A percentile compares a stretch with the other conserved stretches of the same genome.
phyloP scores from a whole-genome alignment of 2,329 filamentous ascomycete species.

The Penicillium sp. region DNA sequence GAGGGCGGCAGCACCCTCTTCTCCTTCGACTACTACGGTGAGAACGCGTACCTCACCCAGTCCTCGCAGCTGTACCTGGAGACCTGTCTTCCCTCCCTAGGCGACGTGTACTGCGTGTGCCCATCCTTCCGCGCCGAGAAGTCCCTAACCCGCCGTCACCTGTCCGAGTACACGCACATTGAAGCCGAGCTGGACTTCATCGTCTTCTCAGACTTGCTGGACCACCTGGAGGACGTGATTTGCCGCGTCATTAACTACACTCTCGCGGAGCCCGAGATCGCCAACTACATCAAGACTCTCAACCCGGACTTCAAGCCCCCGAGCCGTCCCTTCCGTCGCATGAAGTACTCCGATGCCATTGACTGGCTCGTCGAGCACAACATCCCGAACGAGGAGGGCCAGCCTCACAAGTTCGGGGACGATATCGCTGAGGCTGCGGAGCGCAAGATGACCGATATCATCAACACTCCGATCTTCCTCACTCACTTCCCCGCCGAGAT shows the following conservation, averaged over 20 bases:
- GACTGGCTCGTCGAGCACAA: slow-evolving; percentile 88
- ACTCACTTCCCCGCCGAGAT: slow-evolving; percentile 97
- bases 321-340: slow-evolving; percentile 82
- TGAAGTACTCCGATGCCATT: slow-evolving; percentile 93
- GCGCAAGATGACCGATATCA: slow-evolving; percentile 93
- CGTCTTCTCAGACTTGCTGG: slow-evolving; percentile 81
- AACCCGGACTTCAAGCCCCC: slow-evolving; percentile 89
- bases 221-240: slow-evolving; percentile 82
- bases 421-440: slow-evolving; percentile 98
- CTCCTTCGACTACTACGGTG: slow-evolving; percentile 82
- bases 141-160: slow-evolving; percentile 85
- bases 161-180: slow-evolving; percentile 95
- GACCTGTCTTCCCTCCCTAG: slow-evolving; percentile 84
- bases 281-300: slow-evolving; percentile 73
- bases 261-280: slow-evolving; percentile 69
- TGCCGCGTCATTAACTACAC: slow-evolving; percentile 79
- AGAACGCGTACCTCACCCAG: slow-evolving; percentile 91
- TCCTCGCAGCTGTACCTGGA: slow-evolving; percentile 97
- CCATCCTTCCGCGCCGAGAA: slow-evolving; percentile 99
- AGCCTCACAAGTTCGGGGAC: slow-evolving; percentile 88
- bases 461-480: slow-evolving; percentile 92
- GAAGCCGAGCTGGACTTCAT: slow-evolving; percentile 97
- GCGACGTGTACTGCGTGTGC: slow-evolving; percentile 96
- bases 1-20: slow-evolving; percentile 92
- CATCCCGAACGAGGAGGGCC: slow-evolving; percentile 88